phyloP scores from a whole-genome alignment of 805 yeast genomes.

The Pichia cabralensis region DNA sequence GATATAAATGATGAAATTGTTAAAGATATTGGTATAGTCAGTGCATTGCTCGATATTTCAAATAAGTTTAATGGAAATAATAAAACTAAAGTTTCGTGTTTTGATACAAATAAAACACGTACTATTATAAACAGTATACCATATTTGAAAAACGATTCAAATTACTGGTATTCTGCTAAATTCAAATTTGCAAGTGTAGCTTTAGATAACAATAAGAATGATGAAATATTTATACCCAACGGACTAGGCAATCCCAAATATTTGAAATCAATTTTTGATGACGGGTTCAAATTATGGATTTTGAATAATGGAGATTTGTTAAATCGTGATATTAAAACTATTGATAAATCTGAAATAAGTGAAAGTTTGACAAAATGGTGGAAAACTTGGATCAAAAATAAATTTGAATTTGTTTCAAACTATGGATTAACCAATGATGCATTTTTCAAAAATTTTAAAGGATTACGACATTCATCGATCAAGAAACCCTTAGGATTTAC shows the following conservation, averaged over 20 bases:
- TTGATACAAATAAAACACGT: slow-evolving; percentile 27
- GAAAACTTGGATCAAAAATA: slow-evolving; percentile 25
- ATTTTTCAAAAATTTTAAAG: slow-evolving; percentile 21
- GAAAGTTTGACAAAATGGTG: slow-evolving; percentile 25
- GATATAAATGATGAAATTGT: slow-evolving; percentile 5
- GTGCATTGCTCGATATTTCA: slow-evolving; percentile 22
- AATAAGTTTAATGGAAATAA: slow-evolving; percentile 12
- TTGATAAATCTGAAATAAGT: not conserved
- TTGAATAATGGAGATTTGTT: slow-evolving; percentile 23
- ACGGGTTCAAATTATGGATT: slow-evolving; percentile 26
- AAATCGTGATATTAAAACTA: not conserved
- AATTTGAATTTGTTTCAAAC: slow-evolving; percentile 18
- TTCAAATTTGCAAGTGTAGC: slow-evolving; percentile 10
- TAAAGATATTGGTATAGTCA: slow-evolving; percentile 17
- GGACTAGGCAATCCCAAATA: slow-evolving; percentile 28
- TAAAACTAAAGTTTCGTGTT: slow-evolving; percentile 4
- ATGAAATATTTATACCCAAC: slow-evolving; percentile 9
- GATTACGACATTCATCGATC: slow-evolving; percentile 23
- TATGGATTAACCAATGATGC: slow-evolving; percentile 26
- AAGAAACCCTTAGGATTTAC: slow-evolving; percentile 21
- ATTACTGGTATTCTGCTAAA: slow-evolving; percentile 27
- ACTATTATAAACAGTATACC: too few species aligned
- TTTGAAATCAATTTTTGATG: slow-evolving; percentile 19
- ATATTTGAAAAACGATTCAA: slow-evolving; percentile 21
- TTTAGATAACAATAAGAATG: not conserved